A percentile compares a stretch with the other conserved stretches of the same genome.
Evolutionary conservation across 352 stramenopile genomes (phyloP).

Genomic region (Globisporangium middletonii): DNA sequence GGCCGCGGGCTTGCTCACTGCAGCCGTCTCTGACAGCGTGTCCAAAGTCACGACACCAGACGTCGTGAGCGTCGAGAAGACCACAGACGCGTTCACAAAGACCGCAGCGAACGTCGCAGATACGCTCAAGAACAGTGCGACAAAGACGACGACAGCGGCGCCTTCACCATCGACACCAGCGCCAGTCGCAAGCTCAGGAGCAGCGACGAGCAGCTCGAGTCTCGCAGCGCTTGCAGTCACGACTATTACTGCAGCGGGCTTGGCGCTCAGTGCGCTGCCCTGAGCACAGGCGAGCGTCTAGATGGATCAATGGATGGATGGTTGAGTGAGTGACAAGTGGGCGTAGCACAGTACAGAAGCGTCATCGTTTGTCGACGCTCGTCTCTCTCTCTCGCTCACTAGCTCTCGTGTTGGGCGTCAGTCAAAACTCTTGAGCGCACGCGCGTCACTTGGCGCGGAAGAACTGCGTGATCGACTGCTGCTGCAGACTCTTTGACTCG

Average conservation of each 20-base stretch:
- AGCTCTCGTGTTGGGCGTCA: too few relatives aligned
- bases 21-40: conserved; percentile 16
- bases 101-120: not conserved
- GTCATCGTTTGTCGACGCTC: too few relatives aligned
- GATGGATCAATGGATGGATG: not conserved
- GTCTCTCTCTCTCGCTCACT: too few relatives aligned
- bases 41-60: conserved; percentile 13
- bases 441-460: conserved; percentile 5
- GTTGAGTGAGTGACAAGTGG: too few relatives aligned
- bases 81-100: conserved; percentile 3
- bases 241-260: too few relatives aligned
- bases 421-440: too few relatives aligned
- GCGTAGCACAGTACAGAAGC: too few relatives aligned
- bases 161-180: not conserved
- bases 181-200: not conserved
- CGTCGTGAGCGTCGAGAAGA: conserved; percentile 10
- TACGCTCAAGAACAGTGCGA: not conserved
- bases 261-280: not conserved
- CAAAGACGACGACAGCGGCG: not conserved
- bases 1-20: conserved; percentile 7
- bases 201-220: not conserved
- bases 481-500: conserved; percentile 4
- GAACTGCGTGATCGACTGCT: conserved; percentile 10
- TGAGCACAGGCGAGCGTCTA: not conserved
- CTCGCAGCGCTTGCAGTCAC: not conserved